Evolutionary conservation across 192 early-diverging fungal genomes (phyloP), one percentile per base, ranked within the genome.

Genomic region (Coemansia sp.): DNA sequence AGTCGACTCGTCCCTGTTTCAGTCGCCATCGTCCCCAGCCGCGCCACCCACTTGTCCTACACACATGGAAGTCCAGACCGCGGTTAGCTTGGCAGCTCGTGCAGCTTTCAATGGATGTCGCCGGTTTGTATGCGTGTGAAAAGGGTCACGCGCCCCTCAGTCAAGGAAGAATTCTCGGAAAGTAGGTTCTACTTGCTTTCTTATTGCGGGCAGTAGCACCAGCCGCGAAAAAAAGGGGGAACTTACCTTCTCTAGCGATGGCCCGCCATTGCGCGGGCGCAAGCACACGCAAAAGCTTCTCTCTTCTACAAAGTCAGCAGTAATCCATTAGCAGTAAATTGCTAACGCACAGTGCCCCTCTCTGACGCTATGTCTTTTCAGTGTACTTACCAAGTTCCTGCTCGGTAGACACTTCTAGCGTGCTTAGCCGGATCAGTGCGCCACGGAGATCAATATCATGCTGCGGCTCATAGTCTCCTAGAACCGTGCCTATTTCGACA

Each of bases 31-130:
- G 33, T 42, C 13, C 43, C 60, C 39, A 81, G 57, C 37, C 70
- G 74, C 42, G 70, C 63, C 26, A 81, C 53, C 78, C 78, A 81
- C 70, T 44, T 42, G 50, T 67, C 73, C 79, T 82, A 76, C 62
- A 64, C 52, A 37, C 35, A 37, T 9, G 32, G 49, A 38, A 26
- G 53, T 30, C 13, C 35, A 62, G 61, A 62, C 14, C 46, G 28
- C 19, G 43, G 46, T 44, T 65, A 28, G 44, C 8, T 37, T 59
- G 3, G 11, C 57, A 33, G 57, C n/a, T 16, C 11, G 19, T 33
- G 57, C 47, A 50, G 47, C 6, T 21, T 50, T 50, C 10, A 50
- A 50, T 50, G 35, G 35, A 37, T 6, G 44, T 46, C 14, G 44
- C 17, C 44, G 1, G 44, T 17, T 14, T 5, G 53, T 32, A 28